Percentiles rank a stretch among this genome's conserved stretches.
These are phyloP conservation scores for Bipolaris cookei DNA, from an alignment of 2,329 filamentous ascomycete genomes.

Conservation along the genomic window DNA sequence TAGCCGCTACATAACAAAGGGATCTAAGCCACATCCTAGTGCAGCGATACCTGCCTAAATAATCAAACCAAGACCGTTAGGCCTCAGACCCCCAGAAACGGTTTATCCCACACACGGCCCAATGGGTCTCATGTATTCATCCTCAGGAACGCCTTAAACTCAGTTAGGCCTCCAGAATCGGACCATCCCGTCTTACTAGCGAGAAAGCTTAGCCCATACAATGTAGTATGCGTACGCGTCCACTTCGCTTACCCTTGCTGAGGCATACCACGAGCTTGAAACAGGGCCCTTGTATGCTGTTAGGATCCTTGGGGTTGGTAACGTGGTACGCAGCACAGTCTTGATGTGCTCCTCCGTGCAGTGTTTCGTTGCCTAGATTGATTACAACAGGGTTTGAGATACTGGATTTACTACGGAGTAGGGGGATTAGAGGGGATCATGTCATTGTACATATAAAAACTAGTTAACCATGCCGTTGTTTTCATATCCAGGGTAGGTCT, in stretches of 20 bases:
- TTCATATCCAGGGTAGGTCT: too few species aligned
- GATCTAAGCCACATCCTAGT: neutral
- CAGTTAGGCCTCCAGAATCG: neutral
- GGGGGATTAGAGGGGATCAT: too few species aligned
- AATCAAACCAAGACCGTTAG: neutral
- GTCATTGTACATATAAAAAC: too few species aligned
- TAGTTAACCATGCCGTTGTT: too few species aligned
- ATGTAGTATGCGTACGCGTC: neutral
- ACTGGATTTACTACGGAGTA: too few species aligned
- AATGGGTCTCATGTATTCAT: neutral
- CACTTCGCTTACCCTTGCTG: constrained; percentile 4
- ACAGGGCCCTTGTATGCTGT: neutral
- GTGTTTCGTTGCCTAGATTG: neutral
- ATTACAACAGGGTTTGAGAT: neutral
- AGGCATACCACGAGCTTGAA: constrained; percentile 21
- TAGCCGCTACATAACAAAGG: neutral
- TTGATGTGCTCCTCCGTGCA: neutral
- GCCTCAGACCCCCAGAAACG: too few species aligned
- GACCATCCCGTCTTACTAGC: neutral
- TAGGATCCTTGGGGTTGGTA: neutral
- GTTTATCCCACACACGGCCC: neutral
- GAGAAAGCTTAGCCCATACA: constrained; percentile 12
- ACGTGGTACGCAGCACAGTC: neutral
- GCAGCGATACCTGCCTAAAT: neutral
- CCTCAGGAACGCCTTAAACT: neutral